Evolutionary conservation across 1,139 yeast species (phyloP).

Genomic region (Suhomyces kunorum): DNA sequence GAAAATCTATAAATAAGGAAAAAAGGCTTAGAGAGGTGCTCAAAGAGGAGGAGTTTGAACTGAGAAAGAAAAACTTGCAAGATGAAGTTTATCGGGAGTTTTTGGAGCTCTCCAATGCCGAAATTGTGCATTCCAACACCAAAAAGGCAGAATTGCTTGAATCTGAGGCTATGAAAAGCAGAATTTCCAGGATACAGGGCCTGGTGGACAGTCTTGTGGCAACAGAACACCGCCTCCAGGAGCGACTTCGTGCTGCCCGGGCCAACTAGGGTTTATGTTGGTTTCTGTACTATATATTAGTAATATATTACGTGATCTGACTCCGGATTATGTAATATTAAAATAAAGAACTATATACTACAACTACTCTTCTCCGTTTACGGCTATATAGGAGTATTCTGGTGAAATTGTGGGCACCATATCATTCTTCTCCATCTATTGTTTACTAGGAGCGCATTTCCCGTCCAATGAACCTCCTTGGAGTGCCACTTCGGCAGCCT

Average conservation of each 20-base stretch:
- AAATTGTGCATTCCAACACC: slow-evolving; percentile 2
- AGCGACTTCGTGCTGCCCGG: neutral
- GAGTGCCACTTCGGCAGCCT: slow-evolving; percentile 57
- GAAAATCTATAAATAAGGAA: slow-evolving; percentile 13
- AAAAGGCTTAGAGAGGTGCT: neutral
- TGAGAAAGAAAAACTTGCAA: slow-evolving; percentile 9
- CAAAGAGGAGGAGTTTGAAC: slow-evolving; percentile 5
- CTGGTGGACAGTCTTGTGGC: slow-evolving; percentile 1
- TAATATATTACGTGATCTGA: neutral
- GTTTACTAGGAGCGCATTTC: neutral
- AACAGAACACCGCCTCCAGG: neutral
- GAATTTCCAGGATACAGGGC: neutral
- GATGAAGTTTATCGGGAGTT: slow-evolving; percentile 28
- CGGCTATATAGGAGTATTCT: no score
- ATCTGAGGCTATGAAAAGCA: neutral
- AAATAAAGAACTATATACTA: no score
- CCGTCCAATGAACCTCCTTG: slow-evolving; percentile 33
- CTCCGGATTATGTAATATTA: neutral
- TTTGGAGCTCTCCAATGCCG: slow-evolving; percentile 25
- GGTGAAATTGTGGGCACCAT: no score
- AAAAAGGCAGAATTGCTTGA: neutral
- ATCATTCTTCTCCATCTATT: neutral
- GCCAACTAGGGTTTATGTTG: neutral
- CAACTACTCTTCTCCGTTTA: no score
- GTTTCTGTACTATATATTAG: neutral